Conservation (phyloP, 1,284 basidiomycete genomes). For the Irpex sp. region DNA sequence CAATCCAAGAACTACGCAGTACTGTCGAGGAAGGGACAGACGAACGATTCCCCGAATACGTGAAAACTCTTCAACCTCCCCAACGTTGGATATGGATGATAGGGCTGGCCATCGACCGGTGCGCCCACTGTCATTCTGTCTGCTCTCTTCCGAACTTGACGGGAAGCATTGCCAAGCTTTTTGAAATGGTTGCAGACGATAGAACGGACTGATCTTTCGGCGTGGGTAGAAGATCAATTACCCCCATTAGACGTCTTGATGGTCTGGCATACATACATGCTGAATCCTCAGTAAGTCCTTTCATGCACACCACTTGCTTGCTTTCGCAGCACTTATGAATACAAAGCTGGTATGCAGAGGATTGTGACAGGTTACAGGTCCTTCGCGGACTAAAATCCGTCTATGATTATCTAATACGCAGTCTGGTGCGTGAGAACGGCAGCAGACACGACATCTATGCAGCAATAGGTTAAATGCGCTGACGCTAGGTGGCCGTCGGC, state of each 20-base stretch:
- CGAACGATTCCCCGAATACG: conserved; percentile 1
- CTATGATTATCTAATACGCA: background rate
- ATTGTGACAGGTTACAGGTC: conserved; percentile 9
- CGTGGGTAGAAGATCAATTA: conserved; percentile 13
- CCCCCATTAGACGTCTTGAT: conserved; percentile 19
- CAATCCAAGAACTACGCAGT: conserved; percentile 10
- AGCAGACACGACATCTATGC: background rate
- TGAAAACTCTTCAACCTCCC: background rate
- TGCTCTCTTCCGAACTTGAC: background rate
- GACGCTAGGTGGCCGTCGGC: conserved; percentile 8
- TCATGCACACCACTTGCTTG: background rate
- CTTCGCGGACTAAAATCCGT: conserved; percentile 3
- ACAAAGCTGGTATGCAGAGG: conserved; percentile 18
- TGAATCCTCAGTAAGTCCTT: conserved; percentile 16
- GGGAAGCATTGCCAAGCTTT: background rate
- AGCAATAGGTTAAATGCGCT: background rate
- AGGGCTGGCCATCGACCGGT: conserved; percentile 17
- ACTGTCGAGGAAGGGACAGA: conserved; percentile 3
- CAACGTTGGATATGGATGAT: conserved; percentile 17
- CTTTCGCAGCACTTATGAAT: background rate
- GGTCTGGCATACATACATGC: conserved; percentile 18
- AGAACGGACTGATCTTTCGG: background rate
- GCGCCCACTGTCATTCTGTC: background rate
- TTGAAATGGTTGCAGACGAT: background rate
- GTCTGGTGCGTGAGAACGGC: conserved; percentile 6